Evolutionary conservation across 208 protist genomes (phyloP).

Genomic region (Jaenimonas drosophilae): DNA sequence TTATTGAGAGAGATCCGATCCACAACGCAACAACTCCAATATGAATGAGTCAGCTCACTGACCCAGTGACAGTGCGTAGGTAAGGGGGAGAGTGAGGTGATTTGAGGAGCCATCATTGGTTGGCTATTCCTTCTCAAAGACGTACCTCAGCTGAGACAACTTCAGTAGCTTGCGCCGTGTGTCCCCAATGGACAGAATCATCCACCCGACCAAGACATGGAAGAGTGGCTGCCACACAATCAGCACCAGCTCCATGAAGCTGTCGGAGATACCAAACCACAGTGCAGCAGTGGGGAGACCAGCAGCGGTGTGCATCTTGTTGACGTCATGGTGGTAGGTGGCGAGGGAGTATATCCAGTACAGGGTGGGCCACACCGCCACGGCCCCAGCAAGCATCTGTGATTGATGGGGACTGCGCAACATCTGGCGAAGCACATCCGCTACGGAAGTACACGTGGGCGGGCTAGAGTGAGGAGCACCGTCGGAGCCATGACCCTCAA

Average conservation of each 20-base stretch:
- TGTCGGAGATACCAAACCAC: neutral
- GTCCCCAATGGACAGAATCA: conserved; percentile 26
- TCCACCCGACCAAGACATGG: conserved; percentile 28
- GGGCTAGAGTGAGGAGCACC: too few relatives aligned
- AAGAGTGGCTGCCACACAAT: conserved; percentile 67
- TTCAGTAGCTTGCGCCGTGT: conserved; percentile 31
- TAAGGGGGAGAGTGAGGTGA: neutral
- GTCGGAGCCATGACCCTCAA: too few relatives aligned
- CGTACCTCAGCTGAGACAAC: conserved; percentile 51
- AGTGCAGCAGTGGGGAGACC: neutral
- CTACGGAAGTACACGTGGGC: too few relatives aligned
- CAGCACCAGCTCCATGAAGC: conserved; percentile 32
- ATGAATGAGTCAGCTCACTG: too few relatives aligned
- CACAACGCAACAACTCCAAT: neutral
- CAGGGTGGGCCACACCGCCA: conserved; percentile 6
- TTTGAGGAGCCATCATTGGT: neutral
- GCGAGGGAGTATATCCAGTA: conserved; percentile 18
- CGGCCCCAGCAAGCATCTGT: neutral
- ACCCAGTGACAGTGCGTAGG: too few relatives aligned
- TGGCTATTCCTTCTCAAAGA: conserved; percentile 48
- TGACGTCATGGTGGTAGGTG: conserved; percentile 9
- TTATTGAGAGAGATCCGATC: neutral
- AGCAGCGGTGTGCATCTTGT: neutral
- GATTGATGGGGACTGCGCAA: too few relatives aligned
- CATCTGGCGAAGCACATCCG: too few relatives aligned